Percentiles rank a stretch among this genome's conserved stretches.
phyloP scores from a whole-genome alignment of 768 basidiomycete genomes.

The Artomyces pyxidatus region DNA sequence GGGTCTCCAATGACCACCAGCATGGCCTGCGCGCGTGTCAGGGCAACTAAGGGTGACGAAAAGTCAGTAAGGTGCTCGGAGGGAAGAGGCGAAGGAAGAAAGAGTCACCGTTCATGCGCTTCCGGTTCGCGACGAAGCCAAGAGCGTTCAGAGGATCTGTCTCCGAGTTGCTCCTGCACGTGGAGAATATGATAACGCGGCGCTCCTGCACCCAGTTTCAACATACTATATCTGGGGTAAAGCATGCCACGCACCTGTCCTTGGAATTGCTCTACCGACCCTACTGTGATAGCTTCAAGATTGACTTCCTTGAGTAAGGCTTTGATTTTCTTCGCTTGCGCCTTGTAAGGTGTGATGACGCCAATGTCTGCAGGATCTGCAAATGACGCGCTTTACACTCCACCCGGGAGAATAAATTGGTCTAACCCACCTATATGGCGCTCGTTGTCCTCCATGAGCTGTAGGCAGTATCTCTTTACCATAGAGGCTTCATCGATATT shows the following conservation, averaged over 20 bases:
- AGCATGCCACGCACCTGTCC: slow-evolving; percentile 25
- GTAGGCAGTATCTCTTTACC: slow-evolving; percentile 26
- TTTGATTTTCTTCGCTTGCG: slow-evolving; percentile 28
- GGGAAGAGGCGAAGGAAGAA: no score
- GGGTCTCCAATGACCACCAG: slow-evolving; percentile 60
- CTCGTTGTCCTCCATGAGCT: slow-evolving; percentile 19
- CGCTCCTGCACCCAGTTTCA: slow-evolving; percentile 23
- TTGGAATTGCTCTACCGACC: slow-evolving; percentile 34
- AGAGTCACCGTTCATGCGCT: slow-evolving; percentile 31
- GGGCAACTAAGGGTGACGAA: slow-evolving; percentile 36
- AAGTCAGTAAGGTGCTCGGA: background rate
- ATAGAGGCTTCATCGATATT: slow-evolving; percentile 30
- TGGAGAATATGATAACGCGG: slow-evolving; percentile 29
- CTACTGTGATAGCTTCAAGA: slow-evolving; percentile 23
- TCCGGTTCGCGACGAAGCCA: slow-evolving; percentile 28
- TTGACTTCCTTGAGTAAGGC: slow-evolving; percentile 14
- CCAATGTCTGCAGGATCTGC: slow-evolving; percentile 27
- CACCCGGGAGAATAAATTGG: background rate
- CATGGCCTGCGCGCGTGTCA: slow-evolving; percentile 58
- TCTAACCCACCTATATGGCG: slow-evolving; percentile 23
- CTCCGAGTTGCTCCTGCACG: slow-evolving; percentile 26
- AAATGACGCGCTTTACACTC: background rate
- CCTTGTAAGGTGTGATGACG: slow-evolving; percentile 32
- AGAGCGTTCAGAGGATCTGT: slow-evolving; percentile 1
- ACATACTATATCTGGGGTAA: background rate